These are phyloP conservation scores for Mortierella polycephala DNA, from an alignment of 371 early-diverging fungal species.

Conservation along the genomic window DNA sequence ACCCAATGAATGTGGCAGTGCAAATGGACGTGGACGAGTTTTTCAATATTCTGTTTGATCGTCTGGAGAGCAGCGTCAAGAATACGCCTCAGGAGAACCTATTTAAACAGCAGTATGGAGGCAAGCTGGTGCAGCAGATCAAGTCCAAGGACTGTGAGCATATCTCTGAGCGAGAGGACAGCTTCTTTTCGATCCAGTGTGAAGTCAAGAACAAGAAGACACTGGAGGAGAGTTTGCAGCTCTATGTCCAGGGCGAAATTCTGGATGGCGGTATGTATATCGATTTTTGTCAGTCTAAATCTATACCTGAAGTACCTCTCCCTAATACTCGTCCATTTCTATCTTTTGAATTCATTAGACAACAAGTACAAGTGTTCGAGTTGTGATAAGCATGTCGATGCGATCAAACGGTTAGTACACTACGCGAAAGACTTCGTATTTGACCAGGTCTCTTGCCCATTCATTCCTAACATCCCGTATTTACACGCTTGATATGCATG, in stretches of 20 bases:
- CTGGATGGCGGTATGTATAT: conserved; percentile 60
- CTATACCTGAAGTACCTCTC: too few species aligned
- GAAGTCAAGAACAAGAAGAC: conserved; percentile 65
- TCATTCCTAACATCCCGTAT: background rate
- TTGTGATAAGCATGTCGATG: conserved; percentile 63
- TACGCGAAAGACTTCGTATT: background rate
- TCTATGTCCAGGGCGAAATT: conserved; percentile 63
- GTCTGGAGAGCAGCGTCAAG: conserved; percentile 59
- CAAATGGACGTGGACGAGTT: conserved; percentile 70
- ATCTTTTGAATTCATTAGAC: conserved; percentile 30
- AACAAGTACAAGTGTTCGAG: conserved; percentile 63
- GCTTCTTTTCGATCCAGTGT: conserved; percentile 62
- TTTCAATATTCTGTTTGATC: conserved; percentile 65
- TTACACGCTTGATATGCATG: background rate
- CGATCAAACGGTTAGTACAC: conserved; percentile 58
- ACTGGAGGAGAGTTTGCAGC: conserved; percentile 62
- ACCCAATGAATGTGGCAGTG: conserved; percentile 60
- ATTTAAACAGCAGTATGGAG: conserved; percentile 62
- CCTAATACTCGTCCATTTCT: too few species aligned
- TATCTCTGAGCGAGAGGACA: conserved; percentile 64
- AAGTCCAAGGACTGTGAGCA: conserved; percentile 66
- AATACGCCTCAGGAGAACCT: conserved; percentile 58
- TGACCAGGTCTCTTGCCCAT: background rate
- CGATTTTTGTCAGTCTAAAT: background rate
- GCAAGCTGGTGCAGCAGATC: conserved; percentile 63